phyloP scores from a whole-genome alignment of 2,329 filamentous ascomycete species.

The Colletotrichum cereale region DNA sequence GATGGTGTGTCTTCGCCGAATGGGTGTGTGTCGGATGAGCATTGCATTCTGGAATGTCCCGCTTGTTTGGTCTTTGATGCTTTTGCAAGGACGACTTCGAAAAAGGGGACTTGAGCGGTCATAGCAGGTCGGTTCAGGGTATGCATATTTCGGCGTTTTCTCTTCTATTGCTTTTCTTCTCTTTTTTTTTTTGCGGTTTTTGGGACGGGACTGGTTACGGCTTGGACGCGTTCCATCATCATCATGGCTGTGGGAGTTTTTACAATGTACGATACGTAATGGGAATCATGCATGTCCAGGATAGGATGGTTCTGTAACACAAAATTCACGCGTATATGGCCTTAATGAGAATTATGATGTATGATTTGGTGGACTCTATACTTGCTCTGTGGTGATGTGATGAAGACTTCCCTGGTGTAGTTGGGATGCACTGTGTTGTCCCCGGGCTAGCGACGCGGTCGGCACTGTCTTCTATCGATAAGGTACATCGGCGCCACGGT shows the following conservation, averaged over 20 bases:
- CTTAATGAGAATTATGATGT: constrained; percentile 25
- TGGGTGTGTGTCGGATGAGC: constrained; percentile 71
- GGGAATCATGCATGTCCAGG: constrained; percentile 38
- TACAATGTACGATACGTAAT: constrained; percentile 40
- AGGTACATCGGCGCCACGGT: constrained; percentile 1
- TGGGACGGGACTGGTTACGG: constrained; percentile 20
- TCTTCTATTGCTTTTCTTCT: constrained; percentile 11
- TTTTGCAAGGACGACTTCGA: constrained; percentile 24
- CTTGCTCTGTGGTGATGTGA: background rate
- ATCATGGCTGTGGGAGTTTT: constrained; percentile 34
- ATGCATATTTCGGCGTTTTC: constrained; percentile 41
- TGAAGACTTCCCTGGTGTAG: background rate
- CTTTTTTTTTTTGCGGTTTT: constrained; percentile 18
- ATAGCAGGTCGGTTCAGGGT: constrained; percentile 24
- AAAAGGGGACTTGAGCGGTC: constrained; percentile 24
- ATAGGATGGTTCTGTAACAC: constrained; percentile 40
- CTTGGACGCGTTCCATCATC: constrained; percentile 3
- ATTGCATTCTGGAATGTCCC: constrained; percentile 14
- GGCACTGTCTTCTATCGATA: constrained; percentile 34
- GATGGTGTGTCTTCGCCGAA: constrained; percentile 94
- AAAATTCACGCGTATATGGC: constrained; percentile 37
- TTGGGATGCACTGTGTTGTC: background rate
- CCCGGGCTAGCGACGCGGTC: background rate
- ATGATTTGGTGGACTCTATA: background rate
- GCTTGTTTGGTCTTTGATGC: constrained; percentile 22